Evolutionary conservation across 225 moss, liverwort and hornwort genomes (phyloP).

Genomic region (Polytrichum commune): DNA sequence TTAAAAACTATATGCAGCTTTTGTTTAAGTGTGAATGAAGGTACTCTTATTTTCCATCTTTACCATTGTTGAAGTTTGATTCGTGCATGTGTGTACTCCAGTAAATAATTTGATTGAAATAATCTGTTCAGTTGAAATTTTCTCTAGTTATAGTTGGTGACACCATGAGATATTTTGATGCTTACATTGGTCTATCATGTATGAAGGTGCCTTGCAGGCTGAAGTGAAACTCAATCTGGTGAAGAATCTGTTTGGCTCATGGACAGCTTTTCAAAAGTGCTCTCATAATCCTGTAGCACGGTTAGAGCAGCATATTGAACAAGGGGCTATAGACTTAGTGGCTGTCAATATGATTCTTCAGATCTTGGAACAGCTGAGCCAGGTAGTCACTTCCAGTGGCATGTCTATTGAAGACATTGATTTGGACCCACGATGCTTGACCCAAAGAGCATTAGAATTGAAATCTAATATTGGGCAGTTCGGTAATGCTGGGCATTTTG

Average conservation of each 20-base stretch:
- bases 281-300: conserved; percentile 15
- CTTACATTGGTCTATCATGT: conserved; percentile 16
- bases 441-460: conserved; percentile 43
- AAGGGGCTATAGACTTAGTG: conserved; percentile 53
- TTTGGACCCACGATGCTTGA: conserved; percentile 52
- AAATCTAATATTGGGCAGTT: conserved; percentile 55
- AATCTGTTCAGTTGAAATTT: too few relatives aligned
- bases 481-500: conserved; percentile 82
- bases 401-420: conserved; percentile 37
- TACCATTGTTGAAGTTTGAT: too few relatives aligned
- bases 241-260: conserved; percentile 76
- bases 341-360: conserved; percentile 78
- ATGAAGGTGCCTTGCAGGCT: conserved; percentile 30
- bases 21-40: conserved; percentile 47
- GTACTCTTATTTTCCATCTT: neutral
- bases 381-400: conserved; percentile 40
- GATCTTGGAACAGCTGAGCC: conserved; percentile 65
- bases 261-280: conserved; percentile 80
- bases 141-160: too few relatives aligned
- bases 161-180: neutral
- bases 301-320: conserved; percentile 45
- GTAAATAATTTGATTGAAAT: too few relatives aligned
- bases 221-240: conserved; percentile 58
- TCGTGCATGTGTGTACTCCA: too few relatives aligned
- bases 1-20: conserved; percentile 63